Base-by-base conservation (phyloP, 257 asterid species). In the Capsicum rhomboideum region DNA sequence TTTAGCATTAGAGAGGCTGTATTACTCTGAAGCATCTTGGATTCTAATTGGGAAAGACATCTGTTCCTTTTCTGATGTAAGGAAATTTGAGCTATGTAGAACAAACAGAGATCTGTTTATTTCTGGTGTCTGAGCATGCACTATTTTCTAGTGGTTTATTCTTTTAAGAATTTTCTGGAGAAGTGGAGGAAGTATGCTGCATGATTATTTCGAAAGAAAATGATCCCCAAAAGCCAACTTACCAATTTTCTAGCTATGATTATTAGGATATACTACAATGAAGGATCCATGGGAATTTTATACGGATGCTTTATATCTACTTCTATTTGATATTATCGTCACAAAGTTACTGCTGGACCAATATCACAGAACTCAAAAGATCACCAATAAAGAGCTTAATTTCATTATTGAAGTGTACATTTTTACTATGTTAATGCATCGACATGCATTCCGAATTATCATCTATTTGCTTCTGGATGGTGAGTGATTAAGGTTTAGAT, bases 1-100 rank as follows among this genome's bases (percentile, higher is more conserved):
- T 50, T 77, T 77, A 49, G 82, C 28, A 77, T 26, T 77, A 53
- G 46, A 37, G 78, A 77, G 63, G 46, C 37, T 16, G 63, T 77
- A 77, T 26, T 77, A 21, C 82, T 50, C 28, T 12, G 40, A 77
- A 50, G 63, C 63, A 77, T 49, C 63, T 77, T 77, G 82, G 82
- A 77, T 77, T 50, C 8, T 77, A 10, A 28, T 50, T 17, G 82
- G 82, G 44, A 77, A 77, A 77, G 80, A 42, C 67, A 26, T 29
- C 55, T 31, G 82, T 34, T 12, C 26, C 26, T 78, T 50, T 79
- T 63, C 61, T 85, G 84, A 80, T 84, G 85, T 84, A 82, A 72
- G 89, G 89, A 78, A 61, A 53, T 68, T 82, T 85, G 74, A 61
- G 83, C 40, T 31, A n/a, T 72, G 26, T 26, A 53, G 49, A 53